Evolutionary conservation across 2,329 filamentous ascomycete genomes (phyloP), one percentile per base, ranked within the genome.

Genomic region (Cercospora citrullina): DNA sequence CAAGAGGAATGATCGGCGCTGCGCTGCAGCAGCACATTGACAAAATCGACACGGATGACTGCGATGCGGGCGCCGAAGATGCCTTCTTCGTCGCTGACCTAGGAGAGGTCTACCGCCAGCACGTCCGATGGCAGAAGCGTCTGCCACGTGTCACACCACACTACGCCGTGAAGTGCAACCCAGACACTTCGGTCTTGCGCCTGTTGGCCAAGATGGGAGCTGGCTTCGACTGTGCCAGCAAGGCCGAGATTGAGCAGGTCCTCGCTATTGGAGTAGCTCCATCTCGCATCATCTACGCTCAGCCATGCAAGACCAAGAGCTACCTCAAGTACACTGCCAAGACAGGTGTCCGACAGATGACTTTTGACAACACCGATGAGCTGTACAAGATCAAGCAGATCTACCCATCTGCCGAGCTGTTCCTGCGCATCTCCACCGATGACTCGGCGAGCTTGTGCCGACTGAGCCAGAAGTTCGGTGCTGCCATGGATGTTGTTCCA

Each of bases 81-180:
- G 91, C 95, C 68, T 99, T 99, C 84, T 99, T 96, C 82, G 94
- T 99, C 75, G 94, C 93, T 77, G 95, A 99, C 84, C 89, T 99
- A 77, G 95, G 95, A 82, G 93, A 98, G 84, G 91, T 99, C 79
- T 99, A 99, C 84, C 93, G 95, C 82, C 95, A 99, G 88, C 94
- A 98, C 78, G 85, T 98, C 80, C 91, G 94, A 82, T 99, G 95
- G 95, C 98, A 97, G 88, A 88, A 90, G 85, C 94, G 96, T 79
- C 85, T 99, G 77, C 88, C 90, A 74, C 91, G 94, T 75, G 91
- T 99, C 81, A 95, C 94, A 83, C 95, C 95, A 51, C 97, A 98
- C 78, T 99, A 97, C 84, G 94, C 94, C 74, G 94, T 99, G 85
- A 99, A 99, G 84, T 99, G 95, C 84, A 99, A 99, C 86, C 94